A percentile compares a stretch with the other conserved stretches of the same genome.
phyloP scores from a whole-genome alignment of 176 grass and related monocot species.

The Cymbopogon citratus region DNA sequence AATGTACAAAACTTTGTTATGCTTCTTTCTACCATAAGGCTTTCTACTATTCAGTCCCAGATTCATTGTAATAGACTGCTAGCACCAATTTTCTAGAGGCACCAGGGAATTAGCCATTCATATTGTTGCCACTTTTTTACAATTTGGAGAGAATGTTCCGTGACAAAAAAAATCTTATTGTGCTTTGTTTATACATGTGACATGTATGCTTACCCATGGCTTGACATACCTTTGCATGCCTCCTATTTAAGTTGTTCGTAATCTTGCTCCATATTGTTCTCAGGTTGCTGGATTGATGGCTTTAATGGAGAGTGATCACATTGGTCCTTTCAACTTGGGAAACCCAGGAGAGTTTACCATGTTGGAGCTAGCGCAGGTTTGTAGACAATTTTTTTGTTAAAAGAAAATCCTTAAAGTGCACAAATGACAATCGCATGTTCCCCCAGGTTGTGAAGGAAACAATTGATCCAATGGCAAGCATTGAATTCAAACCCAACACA shows the following conservation, averaged over 20 bases:
- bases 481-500: constrained; percentile 76
- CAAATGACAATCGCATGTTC: neutral
- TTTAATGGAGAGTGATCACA: constrained; percentile 84
- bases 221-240: neutral
- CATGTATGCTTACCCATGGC: neutral
- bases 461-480: constrained; percentile 62
- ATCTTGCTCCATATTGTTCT: neutral
- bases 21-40: neutral
- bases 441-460: constrained; percentile 62
- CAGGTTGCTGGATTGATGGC: constrained; percentile 81
- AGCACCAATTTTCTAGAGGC: neutral
- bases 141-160: neutral
- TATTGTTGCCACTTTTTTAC: neutral
- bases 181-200: neutral
- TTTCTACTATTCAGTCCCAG: neutral
- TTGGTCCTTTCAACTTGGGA: constrained; percentile 85
- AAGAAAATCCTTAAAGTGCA: neutral
- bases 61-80: neutral
- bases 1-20: neutral
- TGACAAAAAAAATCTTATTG: neutral
- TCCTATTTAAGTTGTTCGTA: neutral
- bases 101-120: neutral
- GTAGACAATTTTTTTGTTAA: neutral
- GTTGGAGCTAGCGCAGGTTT: constrained; percentile 86
- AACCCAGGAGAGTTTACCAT: constrained; percentile 97